Evolutionary conservation across 2,329 filamentous ascomycete species (phyloP), one percentile per base, ranked within the genome.

Genomic region (Exserohilum rostratum): DNA sequence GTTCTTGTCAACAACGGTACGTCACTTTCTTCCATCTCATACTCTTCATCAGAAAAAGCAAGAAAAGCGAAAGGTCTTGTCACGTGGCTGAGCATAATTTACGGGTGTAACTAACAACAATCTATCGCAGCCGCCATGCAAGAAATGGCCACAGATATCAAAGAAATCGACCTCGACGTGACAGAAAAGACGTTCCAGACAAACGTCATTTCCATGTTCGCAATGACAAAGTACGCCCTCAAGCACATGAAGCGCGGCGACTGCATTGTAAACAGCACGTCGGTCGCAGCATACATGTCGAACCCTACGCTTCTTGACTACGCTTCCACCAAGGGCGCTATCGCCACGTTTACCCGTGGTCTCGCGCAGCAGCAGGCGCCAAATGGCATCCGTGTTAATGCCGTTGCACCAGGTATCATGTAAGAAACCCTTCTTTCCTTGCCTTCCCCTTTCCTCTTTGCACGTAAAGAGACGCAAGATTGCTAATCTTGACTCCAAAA

Each of bases 181-280:
- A 82, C 86, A 0, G 81, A 85, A 57, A 82, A 79, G 59, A 82
- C 80, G 0, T 87, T 86, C 76, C 79, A 90, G 71, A 90, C 85
- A 33, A 93, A 93, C 76, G 90, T 93, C 67, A 87, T 92, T 73
- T 83, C 87, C 9, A 88, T 85, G 78, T 93, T 91, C 79, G 92
- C 86, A 76, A 79, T 92, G 30, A 82, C 89, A 52, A 93, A 93
- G 72, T 90, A 91, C 67, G 77, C 83, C 11, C 79, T 93, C 17
- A 85, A 85, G 1, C 87, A 91, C 74, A 88, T 93, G 85, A 83
- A 84, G 65, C 72, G 75, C 22, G 90, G 90, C 31, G 82, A 85
- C 56, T 86, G 84, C 20, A 90, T 93, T 68, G 90, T 93, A 80
- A 93, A 92, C 78, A 91, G 89, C 70, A 85, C 88, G 33, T 91